phyloP scores from a whole-genome alignment of 345 rosid species.

The Populus nigra region DNA sequence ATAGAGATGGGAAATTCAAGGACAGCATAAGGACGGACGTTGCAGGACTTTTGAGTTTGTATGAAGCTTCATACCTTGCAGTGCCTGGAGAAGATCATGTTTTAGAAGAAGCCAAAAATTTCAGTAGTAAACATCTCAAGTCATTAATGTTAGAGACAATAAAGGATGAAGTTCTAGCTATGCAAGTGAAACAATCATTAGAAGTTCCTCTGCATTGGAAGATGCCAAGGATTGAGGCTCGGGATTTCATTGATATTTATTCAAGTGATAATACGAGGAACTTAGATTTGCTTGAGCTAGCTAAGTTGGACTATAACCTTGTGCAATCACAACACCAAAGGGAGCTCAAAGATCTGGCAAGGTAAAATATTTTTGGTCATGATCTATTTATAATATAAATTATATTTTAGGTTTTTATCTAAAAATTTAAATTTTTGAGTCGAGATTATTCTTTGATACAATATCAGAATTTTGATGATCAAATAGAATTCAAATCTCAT shows the following conservation, averaged over 20 bases:
- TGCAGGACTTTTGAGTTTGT: slow-evolving; percentile 18
- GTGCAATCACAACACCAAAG: slow-evolving; percentile 13
- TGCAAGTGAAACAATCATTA: slow-evolving; percentile 14
- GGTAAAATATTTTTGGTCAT: not conserved
- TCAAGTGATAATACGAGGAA: not conserved
- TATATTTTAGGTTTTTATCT: too few relatives aligned
- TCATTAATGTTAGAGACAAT: not conserved
- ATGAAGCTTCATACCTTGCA: slow-evolving; percentile 25
- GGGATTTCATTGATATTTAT: slow-evolving; percentile 12
- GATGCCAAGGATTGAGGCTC: slow-evolving; percentile 19
- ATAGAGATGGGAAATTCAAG: not conserved
- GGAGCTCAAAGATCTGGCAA: slow-evolving; percentile 13
- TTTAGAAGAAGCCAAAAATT: slow-evolving; percentile 17
- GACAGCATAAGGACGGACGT: slow-evolving; percentile 1
- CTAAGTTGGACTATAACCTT: slow-evolving; percentile 19
- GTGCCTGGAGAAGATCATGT: slow-evolving; percentile 5
- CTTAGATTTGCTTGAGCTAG: slow-evolving; percentile 14
- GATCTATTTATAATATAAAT: too few relatives aligned
- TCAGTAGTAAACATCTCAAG: slow-evolving; percentile 4
- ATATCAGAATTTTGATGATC: too few relatives aligned
- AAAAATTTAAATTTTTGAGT: too few relatives aligned
- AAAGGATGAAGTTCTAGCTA: not conserved
- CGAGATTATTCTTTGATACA: too few relatives aligned
- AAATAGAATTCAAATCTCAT: fast-evolving
- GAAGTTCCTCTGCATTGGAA: slow-evolving; percentile 16